Base-by-base conservation (phyloP, 768 basidiomycete species). In the Podaxis sp. region DNA sequence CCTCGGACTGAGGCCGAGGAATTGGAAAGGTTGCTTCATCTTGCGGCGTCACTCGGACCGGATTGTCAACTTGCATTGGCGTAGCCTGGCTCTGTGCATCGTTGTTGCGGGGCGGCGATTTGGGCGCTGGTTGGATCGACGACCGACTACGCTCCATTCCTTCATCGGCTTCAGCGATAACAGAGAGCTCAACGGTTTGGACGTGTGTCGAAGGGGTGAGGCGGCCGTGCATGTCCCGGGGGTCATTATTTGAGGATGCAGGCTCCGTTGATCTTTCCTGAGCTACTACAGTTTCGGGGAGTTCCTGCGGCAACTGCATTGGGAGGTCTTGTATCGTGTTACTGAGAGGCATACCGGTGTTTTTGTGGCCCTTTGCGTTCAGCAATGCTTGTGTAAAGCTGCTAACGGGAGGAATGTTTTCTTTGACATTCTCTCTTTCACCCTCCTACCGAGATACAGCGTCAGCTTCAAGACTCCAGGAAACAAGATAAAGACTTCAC, bases 101-200 rank as follows among this genome's bases (percentile, higher is more conserved):
- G 3, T 9, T 5, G 23, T 16, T 28, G 14, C 35, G 18, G 14
- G 53, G 59, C 9, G 47, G n/a, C 2, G 35, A 36, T 25, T 23
- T 44, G 6, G 44, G 28, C 42, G 16, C 47, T 28, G 48, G 48
- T 38, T 54, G 66, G 1, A 72, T 68, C 6, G 73, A 76, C 2
- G 38, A 56, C 37, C 66, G 68, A 61, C 69, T 78, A 11, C 71
- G 69, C 57, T 89, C 86, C 3, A 70, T 70, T 2, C 74, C 75
- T 65, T 89, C 86, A 51, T 91, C 89, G 55, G 83, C 88, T 72
- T 90, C 89, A 0, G 80, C 84, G 57, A 90, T 90, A 57, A 88
- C 78, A 28, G 89, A 91, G 37, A 91, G 71, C 54, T 85, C 82
- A 46, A 77, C 79, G 38, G 58, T 44, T 44, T 70, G 74, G 36